A percentile compares a stretch with the other conserved stretches of the same genome.
Evolutionary conservation across 179 eudicot genomes (phyloP).

Genomic region (Gypsophila paniculata): DNA sequence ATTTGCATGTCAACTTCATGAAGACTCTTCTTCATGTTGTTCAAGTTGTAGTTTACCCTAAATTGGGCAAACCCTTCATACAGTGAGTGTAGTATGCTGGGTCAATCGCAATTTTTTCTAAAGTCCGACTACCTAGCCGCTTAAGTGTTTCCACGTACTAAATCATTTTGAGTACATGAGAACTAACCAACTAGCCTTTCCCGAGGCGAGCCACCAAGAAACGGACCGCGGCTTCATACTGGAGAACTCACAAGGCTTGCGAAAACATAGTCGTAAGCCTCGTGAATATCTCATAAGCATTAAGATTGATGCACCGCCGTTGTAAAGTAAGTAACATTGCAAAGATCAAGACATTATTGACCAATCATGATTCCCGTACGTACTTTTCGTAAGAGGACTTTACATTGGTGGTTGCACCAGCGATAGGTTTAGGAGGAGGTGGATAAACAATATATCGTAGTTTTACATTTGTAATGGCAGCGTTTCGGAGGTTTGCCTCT

Average conservation of each 20-base stretch:
- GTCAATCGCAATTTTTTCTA: not conserved
- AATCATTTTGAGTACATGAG: not conserved
- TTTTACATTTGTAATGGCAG: not conserved
- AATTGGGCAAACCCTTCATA: not conserved
- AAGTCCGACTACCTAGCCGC: not conserved
- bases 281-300: not conserved
- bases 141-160: not conserved
- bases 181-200: not conserved
- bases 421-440: not conserved
- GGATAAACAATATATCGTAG: not conserved
- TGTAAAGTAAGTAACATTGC: not conserved
- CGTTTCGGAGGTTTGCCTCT: not conserved
- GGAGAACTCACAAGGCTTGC: not conserved
- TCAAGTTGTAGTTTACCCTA: not conserved
- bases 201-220: not conserved
- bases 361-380: not conserved
- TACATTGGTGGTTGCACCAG: not conserved
- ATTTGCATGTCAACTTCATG: not conserved
- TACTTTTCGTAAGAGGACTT: not conserved
- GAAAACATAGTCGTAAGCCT: not conserved
- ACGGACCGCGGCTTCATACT: not conserved
- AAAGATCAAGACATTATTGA: not conserved
- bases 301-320: not conserved
- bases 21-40: not conserved
- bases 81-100: not conserved